Conservation (phyloP, 352 stramenopile species). For the Globisporangium viniferum region DNA sequence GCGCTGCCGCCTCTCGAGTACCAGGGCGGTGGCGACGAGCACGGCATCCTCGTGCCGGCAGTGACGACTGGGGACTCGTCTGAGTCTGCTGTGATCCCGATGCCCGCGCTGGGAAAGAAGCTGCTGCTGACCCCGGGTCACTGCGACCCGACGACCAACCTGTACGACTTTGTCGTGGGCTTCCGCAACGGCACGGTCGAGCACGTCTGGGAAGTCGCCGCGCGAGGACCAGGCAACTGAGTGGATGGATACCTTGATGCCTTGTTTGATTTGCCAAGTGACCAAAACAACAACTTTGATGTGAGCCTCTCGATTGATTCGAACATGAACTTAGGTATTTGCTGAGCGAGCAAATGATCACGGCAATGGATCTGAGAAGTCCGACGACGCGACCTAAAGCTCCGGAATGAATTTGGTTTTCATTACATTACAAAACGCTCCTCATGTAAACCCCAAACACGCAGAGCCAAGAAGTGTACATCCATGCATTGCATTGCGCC, state of each 20-base stretch:
- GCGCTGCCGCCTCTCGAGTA: constrained; percentile 47
- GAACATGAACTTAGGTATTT: no score
- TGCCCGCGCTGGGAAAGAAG: constrained; percentile 50
- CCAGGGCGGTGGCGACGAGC: constrained; percentile 58
- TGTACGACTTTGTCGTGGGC: constrained; percentile 72
- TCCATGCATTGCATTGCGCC: constrained; percentile 4
- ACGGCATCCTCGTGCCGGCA: constrained; percentile 50
- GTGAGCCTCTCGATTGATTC: no score
- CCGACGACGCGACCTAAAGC: no score
- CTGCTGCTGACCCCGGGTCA: constrained; percentile 63
- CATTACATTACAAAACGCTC: no score
- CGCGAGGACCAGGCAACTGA: constrained; percentile 58
- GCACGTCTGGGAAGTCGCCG: constrained; percentile 53
- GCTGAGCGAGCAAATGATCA: no score
- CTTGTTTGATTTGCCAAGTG: no score
- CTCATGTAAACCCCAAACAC: no score
- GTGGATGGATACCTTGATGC: no score
- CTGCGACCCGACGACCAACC: constrained; percentile 73
- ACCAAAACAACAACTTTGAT: background rate
- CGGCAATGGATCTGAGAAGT: no score
- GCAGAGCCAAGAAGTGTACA: constrained; percentile 4
- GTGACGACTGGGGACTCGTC: background rate
- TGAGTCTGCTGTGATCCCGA: constrained; percentile 21
- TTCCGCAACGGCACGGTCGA: constrained; percentile 52
- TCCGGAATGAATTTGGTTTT: no score